phyloP scores from a whole-genome alignment of 805 yeast species.

The Zygosaccharomyces lentus region DNA sequence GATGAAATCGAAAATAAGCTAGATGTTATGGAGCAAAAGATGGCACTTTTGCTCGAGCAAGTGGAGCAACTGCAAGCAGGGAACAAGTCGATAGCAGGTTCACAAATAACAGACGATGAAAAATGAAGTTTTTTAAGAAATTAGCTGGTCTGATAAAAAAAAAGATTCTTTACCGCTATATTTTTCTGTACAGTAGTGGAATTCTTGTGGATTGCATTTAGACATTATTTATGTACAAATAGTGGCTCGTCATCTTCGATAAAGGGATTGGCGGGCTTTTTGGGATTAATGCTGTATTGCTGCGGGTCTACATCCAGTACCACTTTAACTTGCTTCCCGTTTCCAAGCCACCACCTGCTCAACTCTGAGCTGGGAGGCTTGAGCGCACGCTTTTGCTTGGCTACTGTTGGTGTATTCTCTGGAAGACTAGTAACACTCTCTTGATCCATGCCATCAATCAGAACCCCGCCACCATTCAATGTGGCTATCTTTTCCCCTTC shows the following conservation, averaged over 20 bases:
- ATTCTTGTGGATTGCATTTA: background rate
- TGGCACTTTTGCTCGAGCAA: conserved; percentile 53
- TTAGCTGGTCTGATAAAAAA: background rate
- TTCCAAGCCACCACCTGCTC: conserved; percentile 89
- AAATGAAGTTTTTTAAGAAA: background rate
- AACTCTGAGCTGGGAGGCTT: conserved; percentile 88
- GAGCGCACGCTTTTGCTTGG: conserved; percentile 35
- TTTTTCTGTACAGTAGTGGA: background rate
- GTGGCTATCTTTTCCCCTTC: conserved; percentile 49
- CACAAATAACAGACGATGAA: background rate
- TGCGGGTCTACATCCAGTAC: conserved; percentile 39
- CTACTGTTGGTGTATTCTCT: conserved; percentile 17
- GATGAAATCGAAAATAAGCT: conserved; percentile 58
- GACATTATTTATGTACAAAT: conserved; percentile 18
- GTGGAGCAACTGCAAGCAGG: conserved; percentile 32
- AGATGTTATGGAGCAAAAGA: conserved; percentile 58
- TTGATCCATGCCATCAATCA: conserved; percentile 30
- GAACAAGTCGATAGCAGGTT: background rate
- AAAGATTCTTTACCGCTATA: background rate
- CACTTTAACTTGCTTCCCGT: conserved; percentile 71
- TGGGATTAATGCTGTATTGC: conserved; percentile 60
- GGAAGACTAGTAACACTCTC: conserved; percentile 20
- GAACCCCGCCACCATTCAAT: conserved; percentile 32
- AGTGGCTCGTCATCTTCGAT: conserved; percentile 43
- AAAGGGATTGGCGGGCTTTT: conserved; percentile 71